Evolutionary conservation across 1,284 basidiomycete species (phyloP).

Genomic region (Tylopilus sp.): DNA sequence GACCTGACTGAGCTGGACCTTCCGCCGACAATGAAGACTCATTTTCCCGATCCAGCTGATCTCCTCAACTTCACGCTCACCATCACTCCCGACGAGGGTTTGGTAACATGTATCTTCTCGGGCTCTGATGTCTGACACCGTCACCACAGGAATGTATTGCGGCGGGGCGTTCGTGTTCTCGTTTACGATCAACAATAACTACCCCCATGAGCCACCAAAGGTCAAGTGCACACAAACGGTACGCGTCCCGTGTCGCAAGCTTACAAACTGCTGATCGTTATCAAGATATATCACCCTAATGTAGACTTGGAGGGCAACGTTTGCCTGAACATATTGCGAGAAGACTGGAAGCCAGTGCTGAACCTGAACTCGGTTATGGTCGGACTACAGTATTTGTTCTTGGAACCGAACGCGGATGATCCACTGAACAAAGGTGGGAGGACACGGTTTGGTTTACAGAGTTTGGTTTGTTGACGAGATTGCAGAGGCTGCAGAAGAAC

Average conservation of each 20-base stretch:
- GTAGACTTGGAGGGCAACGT: conserved; percentile 97
- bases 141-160: conserved; percentile 88
- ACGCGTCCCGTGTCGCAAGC: conserved; percentile 25
- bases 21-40: conserved; percentile 92
- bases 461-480: conserved; percentile 14
- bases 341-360: conserved; percentile 99
- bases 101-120: conserved; percentile 18
- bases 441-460: neutral
- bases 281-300: conserved; percentile 98
- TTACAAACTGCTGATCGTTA: conserved; percentile 5
- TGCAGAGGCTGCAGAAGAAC: conserved; percentile 91
- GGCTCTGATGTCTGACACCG: conserved; percentile 9
- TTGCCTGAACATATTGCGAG: conserved; percentile 94
- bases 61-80: conserved; percentile 95
- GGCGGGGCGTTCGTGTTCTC: conserved; percentile 92
- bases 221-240: conserved; percentile 97
- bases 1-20: conserved; percentile 97
- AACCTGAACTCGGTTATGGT: conserved; percentile 98
- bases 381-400: conserved; percentile 95
- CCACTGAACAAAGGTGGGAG: conserved; percentile 93
- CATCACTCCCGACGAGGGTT: conserved; percentile 96
- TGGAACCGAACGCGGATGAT: conserved; percentile 98
- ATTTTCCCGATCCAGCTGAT: conserved; percentile 89
- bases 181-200: conserved; percentile 95
- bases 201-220: conserved; percentile 98